A percentile compares a stretch with the other conserved stretches of the same genome.
Evolutionary conservation across 1,284 basidiomycete species (phyloP).

Genomic region (Irpex sp.): DNA sequence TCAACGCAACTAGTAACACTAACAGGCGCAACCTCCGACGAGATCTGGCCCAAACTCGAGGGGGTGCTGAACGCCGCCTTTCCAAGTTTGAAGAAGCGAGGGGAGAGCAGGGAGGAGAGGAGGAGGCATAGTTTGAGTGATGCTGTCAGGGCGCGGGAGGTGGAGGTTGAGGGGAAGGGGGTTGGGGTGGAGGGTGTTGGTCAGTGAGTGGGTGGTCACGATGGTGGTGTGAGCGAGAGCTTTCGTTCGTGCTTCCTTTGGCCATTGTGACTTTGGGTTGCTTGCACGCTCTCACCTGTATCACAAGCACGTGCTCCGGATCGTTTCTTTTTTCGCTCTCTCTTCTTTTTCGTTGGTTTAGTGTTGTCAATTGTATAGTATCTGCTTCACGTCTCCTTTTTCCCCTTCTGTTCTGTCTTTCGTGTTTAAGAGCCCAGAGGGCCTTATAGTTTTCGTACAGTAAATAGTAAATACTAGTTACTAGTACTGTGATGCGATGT

Average conservation of each 20-base stretch:
- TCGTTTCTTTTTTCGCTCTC: neutral
- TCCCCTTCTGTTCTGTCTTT: too few relatives aligned
- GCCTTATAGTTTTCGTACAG: too few relatives aligned
- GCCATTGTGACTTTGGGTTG: too few relatives aligned
- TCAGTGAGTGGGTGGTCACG: too few relatives aligned
- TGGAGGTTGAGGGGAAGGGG: too few relatives aligned
- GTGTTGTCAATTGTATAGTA: neutral
- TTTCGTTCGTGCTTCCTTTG: too few relatives aligned
- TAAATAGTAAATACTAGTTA: too few relatives aligned
- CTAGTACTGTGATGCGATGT: neutral
- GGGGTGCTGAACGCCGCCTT: conserved; percentile 53
- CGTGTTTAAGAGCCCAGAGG: too few relatives aligned
- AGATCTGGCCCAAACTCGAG: conserved; percentile 88
- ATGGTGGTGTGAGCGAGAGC: too few relatives aligned
- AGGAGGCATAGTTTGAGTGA: conserved; percentile 51
- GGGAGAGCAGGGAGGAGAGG: conserved; percentile 36
- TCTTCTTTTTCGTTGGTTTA: neutral
- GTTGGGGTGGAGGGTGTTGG: too few relatives aligned
- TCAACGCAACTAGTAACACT: conserved; percentile 69
- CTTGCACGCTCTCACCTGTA: neutral
- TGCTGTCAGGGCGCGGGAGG: conserved; percentile 26
- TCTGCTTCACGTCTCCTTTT: too few relatives aligned
- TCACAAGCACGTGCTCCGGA: neutral
- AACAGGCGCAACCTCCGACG: conserved; percentile 83
- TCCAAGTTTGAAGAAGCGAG: conserved; percentile 52